A percentile compares a stretch with the other conserved stretches of the same genome.
These are phyloP conservation scores for Psilocybe cubensis DNA, from an alignment of 768 basidiomycete genomes.

Conservation along the genomic window DNA sequence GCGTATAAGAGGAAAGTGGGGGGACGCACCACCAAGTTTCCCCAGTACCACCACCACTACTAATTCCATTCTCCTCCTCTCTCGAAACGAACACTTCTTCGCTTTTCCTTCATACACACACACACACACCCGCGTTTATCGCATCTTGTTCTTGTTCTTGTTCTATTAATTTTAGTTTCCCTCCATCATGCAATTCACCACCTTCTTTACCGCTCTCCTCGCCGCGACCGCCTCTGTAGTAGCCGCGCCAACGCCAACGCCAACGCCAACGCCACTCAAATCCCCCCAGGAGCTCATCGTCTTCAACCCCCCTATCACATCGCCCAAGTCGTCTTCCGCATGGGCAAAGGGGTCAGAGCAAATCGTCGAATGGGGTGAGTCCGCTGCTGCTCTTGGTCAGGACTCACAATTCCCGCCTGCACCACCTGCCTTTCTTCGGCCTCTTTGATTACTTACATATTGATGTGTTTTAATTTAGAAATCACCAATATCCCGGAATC, in stretches of 20 bases:
- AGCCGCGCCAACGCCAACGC: constrained; percentile 27
- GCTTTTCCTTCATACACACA: not conserved
- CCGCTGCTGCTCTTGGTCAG: not conserved
- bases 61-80: not conserved
- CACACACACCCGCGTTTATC: not conserved
- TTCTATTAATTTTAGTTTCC: not conserved
- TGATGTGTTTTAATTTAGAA: too few species aligned
- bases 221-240: constrained; percentile 25
- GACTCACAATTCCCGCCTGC: too few species aligned
- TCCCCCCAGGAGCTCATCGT: constrained; percentile 34
- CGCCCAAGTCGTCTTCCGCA: constrained; percentile 30
- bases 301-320: constrained; percentile 44
- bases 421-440: not conserved
- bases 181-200: constrained; percentile 29
- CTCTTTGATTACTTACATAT: not conserved
- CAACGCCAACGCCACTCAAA: too few species aligned
- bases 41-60: constrained; percentile 14
- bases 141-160: constrained; percentile 1
- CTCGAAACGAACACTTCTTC: not conserved
- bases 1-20: constrained; percentile 20
- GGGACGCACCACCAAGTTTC: not conserved
- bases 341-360: constrained; percentile 43
- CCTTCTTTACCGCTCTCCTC: constrained; percentile 32
- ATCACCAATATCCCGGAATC: constrained; percentile 40
- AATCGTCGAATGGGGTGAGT: constrained; percentile 45